A percentile compares a stretch with the other conserved stretches of the same genome.
These are phyloP conservation scores for Cutaneotrichosporon sp. DNA, from an alignment of 1,284 basidiomycete genomes.

Conservation along the genomic window DNA sequence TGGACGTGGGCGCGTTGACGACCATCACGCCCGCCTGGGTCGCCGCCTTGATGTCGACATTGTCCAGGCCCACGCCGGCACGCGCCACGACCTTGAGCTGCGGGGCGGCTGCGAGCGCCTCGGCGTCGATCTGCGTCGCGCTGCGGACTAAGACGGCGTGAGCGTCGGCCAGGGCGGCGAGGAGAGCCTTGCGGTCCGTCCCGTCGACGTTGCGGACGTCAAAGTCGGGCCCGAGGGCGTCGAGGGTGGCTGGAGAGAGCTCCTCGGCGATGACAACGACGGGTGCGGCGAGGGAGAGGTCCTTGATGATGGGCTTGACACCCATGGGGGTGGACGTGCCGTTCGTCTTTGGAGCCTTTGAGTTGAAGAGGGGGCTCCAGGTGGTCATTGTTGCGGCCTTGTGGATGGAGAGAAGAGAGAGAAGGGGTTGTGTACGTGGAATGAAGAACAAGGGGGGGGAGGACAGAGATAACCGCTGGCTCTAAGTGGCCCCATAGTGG, in stretches of 20 bases:
- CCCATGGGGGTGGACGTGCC: not conserved
- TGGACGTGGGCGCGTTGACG: conserved; percentile 22
- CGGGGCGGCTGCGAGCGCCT: conserved; percentile 9
- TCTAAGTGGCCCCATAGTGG: not conserved
- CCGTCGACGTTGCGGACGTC: conserved; percentile 13
- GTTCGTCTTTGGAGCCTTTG: not conserved
- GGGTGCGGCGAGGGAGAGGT: not conserved
- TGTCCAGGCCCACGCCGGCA: conserved; percentile 21
- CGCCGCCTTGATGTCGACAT: conserved; percentile 21
- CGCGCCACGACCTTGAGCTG: conserved; percentile 19
- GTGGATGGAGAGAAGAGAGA: no score
- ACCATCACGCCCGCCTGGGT: conserved; percentile 18
- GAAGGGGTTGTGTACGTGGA: not conserved
- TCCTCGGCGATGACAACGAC: conserved; percentile 16
- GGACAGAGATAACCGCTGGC: no score
- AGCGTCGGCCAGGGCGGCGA: not conserved
- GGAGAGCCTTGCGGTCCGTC: conserved; percentile 12
- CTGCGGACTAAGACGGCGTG: conserved; percentile 13
- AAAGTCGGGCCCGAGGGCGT: conserved; percentile 11
- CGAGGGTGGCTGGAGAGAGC: conserved; percentile 10
- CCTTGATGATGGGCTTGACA: conserved; percentile 3
- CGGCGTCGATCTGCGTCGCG: conserved; percentile 14
- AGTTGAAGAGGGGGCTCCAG: conserved; percentile 4
- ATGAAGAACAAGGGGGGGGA: not conserved
- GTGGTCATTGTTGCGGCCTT: not conserved